These are phyloP conservation scores for Yamadazyma laniorum DNA, from an alignment of 805 yeast species.

Conservation along the genomic window DNA sequence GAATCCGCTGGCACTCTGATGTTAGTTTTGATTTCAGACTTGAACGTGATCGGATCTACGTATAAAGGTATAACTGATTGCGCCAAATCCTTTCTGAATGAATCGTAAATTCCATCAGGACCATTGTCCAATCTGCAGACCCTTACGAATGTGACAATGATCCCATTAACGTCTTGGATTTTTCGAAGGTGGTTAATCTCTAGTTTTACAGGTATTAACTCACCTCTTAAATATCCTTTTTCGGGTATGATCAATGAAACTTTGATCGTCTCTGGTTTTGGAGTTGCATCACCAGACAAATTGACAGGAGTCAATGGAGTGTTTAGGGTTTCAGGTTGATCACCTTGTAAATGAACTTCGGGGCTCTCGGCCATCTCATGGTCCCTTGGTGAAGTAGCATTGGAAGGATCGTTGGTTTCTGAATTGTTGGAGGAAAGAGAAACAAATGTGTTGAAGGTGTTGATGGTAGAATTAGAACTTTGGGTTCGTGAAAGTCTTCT, in stretches of 20 bases:
- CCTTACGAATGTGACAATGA: slow-evolving; percentile 76
- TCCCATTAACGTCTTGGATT: slow-evolving; percentile 66
- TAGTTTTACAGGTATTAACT: slow-evolving; percentile 69
- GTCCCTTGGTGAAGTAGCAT: slow-evolving; percentile 1
- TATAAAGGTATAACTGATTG: slow-evolving; percentile 76
- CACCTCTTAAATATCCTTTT: slow-evolving; percentile 78
- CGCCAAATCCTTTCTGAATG: slow-evolving; percentile 79
- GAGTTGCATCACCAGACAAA: slow-evolving; percentile 8
- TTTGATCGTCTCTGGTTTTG: slow-evolving; percentile 30
- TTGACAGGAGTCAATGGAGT: slow-evolving; percentile 10
- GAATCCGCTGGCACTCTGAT: slow-evolving; percentile 79
- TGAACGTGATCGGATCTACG: slow-evolving; percentile 64
- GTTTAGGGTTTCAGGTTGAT: background rate
- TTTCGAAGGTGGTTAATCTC: slow-evolving; percentile 67
- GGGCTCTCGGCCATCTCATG: background rate
- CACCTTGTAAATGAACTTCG: slow-evolving; percentile 1
- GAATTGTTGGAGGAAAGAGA: slow-evolving; percentile 34
- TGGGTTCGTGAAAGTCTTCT: slow-evolving; percentile 33
- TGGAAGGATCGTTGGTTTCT: slow-evolving; percentile 17
- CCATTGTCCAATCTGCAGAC: slow-evolving; percentile 66
- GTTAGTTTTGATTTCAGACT: slow-evolving; percentile 57
- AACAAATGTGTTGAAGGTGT: slow-evolving; percentile 27
- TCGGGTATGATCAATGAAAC: slow-evolving; percentile 43
- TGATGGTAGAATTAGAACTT: slow-evolving; percentile 32
- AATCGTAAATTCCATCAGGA: slow-evolving; percentile 58